Conservation (phyloP, 225 moss, liverwort and hornwort species). For the Physcomitrellopsis africana region DNA sequence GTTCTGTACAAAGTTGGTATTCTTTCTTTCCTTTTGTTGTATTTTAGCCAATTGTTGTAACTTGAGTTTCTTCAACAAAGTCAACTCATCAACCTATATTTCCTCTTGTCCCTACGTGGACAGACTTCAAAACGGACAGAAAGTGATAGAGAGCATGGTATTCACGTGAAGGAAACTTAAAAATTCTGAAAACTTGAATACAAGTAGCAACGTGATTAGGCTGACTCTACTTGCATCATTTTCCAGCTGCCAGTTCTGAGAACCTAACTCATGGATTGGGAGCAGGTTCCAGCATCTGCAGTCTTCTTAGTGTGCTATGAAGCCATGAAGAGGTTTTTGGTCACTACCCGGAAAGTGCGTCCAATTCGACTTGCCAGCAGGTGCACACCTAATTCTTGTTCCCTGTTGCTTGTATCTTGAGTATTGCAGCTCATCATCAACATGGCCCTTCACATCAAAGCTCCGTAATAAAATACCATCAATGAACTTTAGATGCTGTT, state of each 20-base stretch:
- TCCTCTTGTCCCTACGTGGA: not conserved
- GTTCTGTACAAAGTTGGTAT: slow-evolving; percentile 60
- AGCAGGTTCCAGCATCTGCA: slow-evolving; percentile 73
- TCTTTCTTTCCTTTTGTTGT: slow-evolving; percentile 4
- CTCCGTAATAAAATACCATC: not conserved
- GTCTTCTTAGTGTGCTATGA: slow-evolving; percentile 78
- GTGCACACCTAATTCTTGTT: slow-evolving; percentile 8
- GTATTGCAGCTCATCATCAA: not conserved
- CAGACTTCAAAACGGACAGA: not conserved
- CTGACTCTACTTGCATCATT: not conserved
- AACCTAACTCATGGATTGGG: not conserved
- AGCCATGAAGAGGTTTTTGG: slow-evolving; percentile 64
- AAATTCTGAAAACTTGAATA: not conserved
- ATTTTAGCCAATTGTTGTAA: slow-evolving; percentile 4
- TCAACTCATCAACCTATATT: not conserved
- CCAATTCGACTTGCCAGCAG: slow-evolving; percentile 25
- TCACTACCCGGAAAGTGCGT: slow-evolving; percentile 45
- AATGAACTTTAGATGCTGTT: not conserved
- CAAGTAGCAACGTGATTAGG: not conserved
- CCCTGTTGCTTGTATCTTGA: slow-evolving; percentile 4
- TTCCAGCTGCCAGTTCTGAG: not conserved
- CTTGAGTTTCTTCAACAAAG: not conserved
- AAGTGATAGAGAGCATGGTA: not conserved
- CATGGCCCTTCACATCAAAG: not conserved
- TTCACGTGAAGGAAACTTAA: not conserved